phyloP scores from a whole-genome alignment of 768 basidiomycete species.

The Trametes coccinea region DNA sequence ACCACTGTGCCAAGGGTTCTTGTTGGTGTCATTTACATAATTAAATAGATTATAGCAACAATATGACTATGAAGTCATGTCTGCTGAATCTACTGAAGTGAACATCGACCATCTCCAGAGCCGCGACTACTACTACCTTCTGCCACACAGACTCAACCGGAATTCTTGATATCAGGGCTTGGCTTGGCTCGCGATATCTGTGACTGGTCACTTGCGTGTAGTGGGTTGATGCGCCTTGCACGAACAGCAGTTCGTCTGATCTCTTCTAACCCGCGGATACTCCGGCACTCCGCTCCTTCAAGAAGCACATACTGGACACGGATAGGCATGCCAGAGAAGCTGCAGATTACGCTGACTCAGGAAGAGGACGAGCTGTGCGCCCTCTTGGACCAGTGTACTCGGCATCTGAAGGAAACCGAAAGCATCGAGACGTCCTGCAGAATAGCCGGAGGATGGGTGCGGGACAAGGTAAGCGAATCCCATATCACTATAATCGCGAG shows the following conservation, averaged over 20 bases:
- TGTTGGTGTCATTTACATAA: background rate
- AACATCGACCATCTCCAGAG: too few species aligned
- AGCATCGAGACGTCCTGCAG: conserved; percentile 69
- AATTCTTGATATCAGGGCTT: too few species aligned
- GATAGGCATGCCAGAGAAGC: conserved; percentile 33
- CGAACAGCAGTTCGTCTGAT: background rate
- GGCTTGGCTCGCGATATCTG: too few species aligned
- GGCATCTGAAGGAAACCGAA: conserved; percentile 50
- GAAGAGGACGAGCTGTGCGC: conserved; percentile 69
- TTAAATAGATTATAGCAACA: too few species aligned
- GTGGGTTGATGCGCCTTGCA: background rate
- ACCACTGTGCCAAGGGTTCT: background rate
- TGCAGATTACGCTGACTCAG: conserved; percentile 58
- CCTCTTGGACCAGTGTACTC: conserved; percentile 79
- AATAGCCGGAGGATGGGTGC: conserved; percentile 97
- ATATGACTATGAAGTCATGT: too few species aligned
- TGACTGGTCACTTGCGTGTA: too few species aligned
- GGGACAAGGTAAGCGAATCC: conserved; percentile 81
- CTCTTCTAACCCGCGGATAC: background rate
- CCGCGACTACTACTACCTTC: too few species aligned
- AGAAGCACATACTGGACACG: conserved; percentile 21
- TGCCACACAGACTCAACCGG: too few species aligned
- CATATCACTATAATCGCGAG: too few species aligned
- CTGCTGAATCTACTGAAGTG: too few species aligned
- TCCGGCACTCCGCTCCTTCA: background rate